phyloP scores from a whole-genome alignment of 768 basidiomycete genomes.

The Podaxis rugospora region DNA sequence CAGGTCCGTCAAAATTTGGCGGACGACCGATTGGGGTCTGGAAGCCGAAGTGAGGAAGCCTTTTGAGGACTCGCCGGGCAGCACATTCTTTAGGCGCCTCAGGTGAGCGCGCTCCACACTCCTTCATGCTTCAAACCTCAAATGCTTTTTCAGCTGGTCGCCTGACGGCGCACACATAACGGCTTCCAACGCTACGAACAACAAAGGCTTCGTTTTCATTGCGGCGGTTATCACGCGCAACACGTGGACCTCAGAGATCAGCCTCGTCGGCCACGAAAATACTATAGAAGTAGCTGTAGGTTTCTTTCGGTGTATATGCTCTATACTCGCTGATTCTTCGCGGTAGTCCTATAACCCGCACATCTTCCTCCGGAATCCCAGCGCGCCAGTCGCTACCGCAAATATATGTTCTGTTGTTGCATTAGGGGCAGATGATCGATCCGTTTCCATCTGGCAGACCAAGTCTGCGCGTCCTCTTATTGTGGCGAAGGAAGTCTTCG shows the following conservation, averaged over 20 bases:
- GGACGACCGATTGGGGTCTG: conserved; percentile 86
- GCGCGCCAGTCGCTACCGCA: conserved; percentile 61
- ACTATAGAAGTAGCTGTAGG: conserved; percentile 93
- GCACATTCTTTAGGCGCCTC: conserved; percentile 88
- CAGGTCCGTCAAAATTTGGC: conserved; percentile 95
- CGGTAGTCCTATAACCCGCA: conserved; percentile 86
- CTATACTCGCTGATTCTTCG: neutral
- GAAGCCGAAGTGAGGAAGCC: conserved; percentile 85
- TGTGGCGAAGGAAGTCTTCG: conserved; percentile 92
- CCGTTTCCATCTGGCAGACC: conserved; percentile 95
- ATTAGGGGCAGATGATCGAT: conserved; percentile 89
- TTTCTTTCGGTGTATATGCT: conserved; percentile 2
- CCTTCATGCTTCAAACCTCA: neutral
- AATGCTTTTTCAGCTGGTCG: conserved; percentile 74
- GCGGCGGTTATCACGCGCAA: conserved; percentile 91
- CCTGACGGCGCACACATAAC: conserved; percentile 99
- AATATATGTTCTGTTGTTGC: conserved; percentile 93
- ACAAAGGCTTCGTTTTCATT: conserved; percentile 94
- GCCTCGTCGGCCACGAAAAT: conserved; percentile 94
- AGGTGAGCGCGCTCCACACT: conserved; percentile 44
- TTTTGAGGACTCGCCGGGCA: conserved; percentile 90
- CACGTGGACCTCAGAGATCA: conserved; percentile 88
- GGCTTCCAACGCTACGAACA: conserved; percentile 95
- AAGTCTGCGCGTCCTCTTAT: conserved; percentile 87
- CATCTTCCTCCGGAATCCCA: conserved; percentile 80